Evolutionary conservation across 345 rosid species (phyloP).

Genomic region (Citrus australasica): DNA sequence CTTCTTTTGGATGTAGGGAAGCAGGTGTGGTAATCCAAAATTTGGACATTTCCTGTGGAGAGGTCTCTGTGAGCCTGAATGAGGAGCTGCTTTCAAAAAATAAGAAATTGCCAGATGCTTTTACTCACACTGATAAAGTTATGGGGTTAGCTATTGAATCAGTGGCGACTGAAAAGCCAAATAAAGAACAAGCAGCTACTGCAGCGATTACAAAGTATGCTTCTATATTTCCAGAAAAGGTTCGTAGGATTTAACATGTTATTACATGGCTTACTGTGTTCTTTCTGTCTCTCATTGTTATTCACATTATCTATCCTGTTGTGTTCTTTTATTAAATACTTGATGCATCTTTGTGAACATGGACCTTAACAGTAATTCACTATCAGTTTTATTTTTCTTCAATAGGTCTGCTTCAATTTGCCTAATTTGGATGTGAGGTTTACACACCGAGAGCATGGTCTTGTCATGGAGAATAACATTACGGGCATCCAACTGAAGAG

Average conservation of each 20-base stretch:
- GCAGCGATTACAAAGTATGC: slow-evolving; percentile 54
- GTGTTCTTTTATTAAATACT: not conserved
- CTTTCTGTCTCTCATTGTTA: not conserved
- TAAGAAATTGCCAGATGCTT: slow-evolving; percentile 43
- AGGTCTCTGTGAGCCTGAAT: slow-evolving; percentile 59
- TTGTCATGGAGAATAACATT: slow-evolving; percentile 71
- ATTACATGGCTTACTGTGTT: not conserved
- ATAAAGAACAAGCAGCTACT: slow-evolving; percentile 41
- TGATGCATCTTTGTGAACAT: not conserved
- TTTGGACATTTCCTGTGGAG: slow-evolving; percentile 69
- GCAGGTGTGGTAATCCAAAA: slow-evolving; percentile 68
- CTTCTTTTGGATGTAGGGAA: slow-evolving; percentile 54
- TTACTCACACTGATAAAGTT: slow-evolving; percentile 33
- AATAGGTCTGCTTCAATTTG: slow-evolving; percentile 66
- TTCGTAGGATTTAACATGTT: slow-evolving; percentile 29
- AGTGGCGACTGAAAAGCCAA: slow-evolving; percentile 37
- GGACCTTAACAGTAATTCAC: not conserved
- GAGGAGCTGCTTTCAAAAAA: slow-evolving; percentile 67
- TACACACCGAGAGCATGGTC: slow-evolving; percentile 59
- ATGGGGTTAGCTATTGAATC: slow-evolving; percentile 27
- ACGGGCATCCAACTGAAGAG: slow-evolving; percentile 76
- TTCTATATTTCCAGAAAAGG: slow-evolving; percentile 86
- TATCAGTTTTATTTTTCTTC: slow-evolving; percentile 18
- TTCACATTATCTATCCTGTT: not conserved
- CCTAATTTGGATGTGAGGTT: slow-evolving; percentile 85